A percentile compares a stretch with the other conserved stretches of the same genome.
phyloP scores from a whole-genome alignment of 2,329 filamentous ascomycete genomes.

The Chaetomium sp. region DNA sequence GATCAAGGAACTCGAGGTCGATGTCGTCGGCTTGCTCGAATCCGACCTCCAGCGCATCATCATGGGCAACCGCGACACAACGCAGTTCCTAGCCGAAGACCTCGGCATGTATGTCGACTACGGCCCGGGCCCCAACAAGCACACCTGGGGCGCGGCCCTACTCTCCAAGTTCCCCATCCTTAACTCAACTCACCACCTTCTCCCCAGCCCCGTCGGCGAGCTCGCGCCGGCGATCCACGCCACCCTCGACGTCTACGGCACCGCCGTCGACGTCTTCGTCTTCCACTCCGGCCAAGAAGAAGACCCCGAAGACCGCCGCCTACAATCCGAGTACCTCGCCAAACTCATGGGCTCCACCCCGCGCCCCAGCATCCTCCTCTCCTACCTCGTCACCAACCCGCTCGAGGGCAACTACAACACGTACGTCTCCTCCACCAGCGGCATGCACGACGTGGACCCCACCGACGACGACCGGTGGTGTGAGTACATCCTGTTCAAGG shows the following conservation, averaged over 20 bases:
- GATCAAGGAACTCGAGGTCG: slow-evolving; percentile 90
- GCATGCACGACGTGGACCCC: slow-evolving; percentile 92
- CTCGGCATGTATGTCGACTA: slow-evolving; percentile 99
- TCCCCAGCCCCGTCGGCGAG: slow-evolving; percentile 90
- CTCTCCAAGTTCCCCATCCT: slow-evolving; percentile 97
- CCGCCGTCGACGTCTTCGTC: slow-evolving; percentile 86
- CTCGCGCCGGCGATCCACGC: slow-evolving; percentile 93
- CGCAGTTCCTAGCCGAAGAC: slow-evolving; percentile 91
- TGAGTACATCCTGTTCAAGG: slow-evolving; percentile 96
- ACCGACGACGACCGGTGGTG: slow-evolving; percentile 97
- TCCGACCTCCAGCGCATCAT: slow-evolving; percentile 94
- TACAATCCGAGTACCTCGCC: slow-evolving; percentile 80
- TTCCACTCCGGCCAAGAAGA: slow-evolving; percentile 99
- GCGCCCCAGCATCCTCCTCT: slow-evolving; percentile 77
- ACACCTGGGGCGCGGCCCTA: slow-evolving; percentile 91
- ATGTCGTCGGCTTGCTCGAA: slow-evolving; percentile 91
- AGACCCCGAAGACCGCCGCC: slow-evolving; percentile 80
- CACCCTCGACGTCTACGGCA: slow-evolving; percentile 89
- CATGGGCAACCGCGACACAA: slow-evolving; percentile 97
- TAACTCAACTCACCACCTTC: slow-evolving; percentile 91
- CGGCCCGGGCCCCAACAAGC: slow-evolving; percentile 95
- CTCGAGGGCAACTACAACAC: slow-evolving; percentile 93
- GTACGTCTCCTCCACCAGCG: slow-evolving; percentile 77
- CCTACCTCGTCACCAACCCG: slow-evolving; percentile 87
- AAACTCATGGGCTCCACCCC: slow-evolving; percentile 78